Percentiles rank a stretch among this genome's conserved stretches.
Evolutionary conservation across 2,329 filamentous ascomycete species (phyloP).

Genomic region (Dactylellina leptospora): DNA sequence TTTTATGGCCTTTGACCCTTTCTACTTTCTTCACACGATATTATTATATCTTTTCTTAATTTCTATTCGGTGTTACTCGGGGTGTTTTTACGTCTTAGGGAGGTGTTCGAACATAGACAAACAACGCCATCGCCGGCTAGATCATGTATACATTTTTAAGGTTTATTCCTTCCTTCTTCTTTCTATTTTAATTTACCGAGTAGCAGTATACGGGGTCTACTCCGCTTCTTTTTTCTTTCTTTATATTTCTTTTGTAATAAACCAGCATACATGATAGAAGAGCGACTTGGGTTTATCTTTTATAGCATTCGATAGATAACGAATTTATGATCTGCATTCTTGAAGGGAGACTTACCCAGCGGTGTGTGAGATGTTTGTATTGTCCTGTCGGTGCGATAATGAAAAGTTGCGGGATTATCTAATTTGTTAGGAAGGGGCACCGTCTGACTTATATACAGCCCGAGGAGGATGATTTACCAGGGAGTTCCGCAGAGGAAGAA

Average conservation of each 20-base stretch:
- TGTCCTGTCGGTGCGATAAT: too few relatives aligned
- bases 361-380: too few relatives aligned
- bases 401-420: too few relatives aligned
- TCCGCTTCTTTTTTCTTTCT: neutral
- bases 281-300: constrained; percentile 20
- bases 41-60: constrained; percentile 1
- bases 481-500: neutral
- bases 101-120: constrained; percentile 25
- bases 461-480: too few relatives aligned
- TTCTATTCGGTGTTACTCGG: neutral
- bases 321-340: constrained; percentile 4
- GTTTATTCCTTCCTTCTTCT: neutral
- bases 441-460: too few relatives aligned
- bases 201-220: constrained; percentile 41
- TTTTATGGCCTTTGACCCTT: neutral
- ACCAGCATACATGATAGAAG: constrained; percentile 49
- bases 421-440: too few relatives aligned
- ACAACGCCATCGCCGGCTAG: constrained; percentile 42
- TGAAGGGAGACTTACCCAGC: neutral
- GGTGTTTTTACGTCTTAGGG: constrained; percentile 13
- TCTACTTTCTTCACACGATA: neutral
- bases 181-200: neutral
- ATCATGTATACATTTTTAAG: constrained; percentile 29
- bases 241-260: constrained; percentile 43
- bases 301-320: constrained; percentile 1